Percentiles rank a stretch among this genome's conserved stretches.
Evolutionary conservation across 75 land plant genomes (phyloP).

Genomic region (Pseudotsuga menziesii): DNA sequence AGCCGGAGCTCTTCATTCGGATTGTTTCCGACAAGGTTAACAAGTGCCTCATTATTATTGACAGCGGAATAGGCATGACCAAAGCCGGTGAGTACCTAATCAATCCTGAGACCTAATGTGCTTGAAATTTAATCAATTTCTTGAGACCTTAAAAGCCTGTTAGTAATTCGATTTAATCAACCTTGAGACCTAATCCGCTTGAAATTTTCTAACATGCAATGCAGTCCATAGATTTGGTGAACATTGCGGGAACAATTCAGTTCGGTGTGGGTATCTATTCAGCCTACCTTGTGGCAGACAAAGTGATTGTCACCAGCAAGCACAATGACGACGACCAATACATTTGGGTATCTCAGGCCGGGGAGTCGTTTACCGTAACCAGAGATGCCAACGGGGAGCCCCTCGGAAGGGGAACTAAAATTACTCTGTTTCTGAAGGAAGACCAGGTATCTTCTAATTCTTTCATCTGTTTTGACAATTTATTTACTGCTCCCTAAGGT

Average conservation of each 20-base stretch:
- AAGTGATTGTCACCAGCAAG: constrained; percentile 46
- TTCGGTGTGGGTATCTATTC: constrained; percentile 71
- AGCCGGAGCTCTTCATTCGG: too few species aligned
- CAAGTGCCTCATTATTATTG: constrained; percentile 62
- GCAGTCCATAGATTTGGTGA: constrained; percentile 41
- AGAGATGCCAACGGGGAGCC: constrained; percentile 51
- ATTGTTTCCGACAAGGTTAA: constrained; percentile 73
- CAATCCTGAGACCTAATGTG: too few species aligned
- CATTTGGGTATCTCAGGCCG: constrained; percentile 70
- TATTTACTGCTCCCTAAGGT: too few species aligned
- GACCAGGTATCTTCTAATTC: too few species aligned
- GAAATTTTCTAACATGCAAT: neutral
- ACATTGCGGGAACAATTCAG: constrained; percentile 74
- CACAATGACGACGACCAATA: constrained; percentile 75
- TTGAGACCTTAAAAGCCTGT: too few species aligned
- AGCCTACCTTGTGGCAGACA: constrained; percentile 62
- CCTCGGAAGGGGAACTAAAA: constrained; percentile 76
- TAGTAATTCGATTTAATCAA: too few species aligned
- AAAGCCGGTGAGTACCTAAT: too few species aligned
- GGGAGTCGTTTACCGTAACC: constrained; percentile 63
- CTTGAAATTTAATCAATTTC: too few species aligned
- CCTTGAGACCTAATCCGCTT: constrained; percentile 50
- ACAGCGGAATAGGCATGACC: too few species aligned
- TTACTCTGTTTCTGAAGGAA: constrained; percentile 56
- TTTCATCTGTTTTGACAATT: too few species aligned